Evolutionary conservation across 2,329 filamentous ascomycete genomes (phyloP).

Genomic region (Anthostomella pinea): DNA sequence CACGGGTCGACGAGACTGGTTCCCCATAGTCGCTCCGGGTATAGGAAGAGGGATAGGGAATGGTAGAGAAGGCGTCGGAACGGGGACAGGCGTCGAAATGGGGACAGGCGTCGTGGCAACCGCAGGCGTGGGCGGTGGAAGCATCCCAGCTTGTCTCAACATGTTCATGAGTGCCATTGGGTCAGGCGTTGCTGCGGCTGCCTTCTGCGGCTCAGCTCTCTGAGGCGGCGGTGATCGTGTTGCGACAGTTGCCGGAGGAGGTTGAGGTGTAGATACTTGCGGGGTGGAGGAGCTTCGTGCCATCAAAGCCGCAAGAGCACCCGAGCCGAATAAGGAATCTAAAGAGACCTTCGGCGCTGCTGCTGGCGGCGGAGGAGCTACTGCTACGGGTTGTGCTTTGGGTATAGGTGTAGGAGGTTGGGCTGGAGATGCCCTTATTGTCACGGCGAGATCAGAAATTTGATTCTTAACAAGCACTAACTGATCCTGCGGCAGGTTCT

Average conservation of each 20-base stretch:
- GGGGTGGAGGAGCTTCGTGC: slow-evolving; percentile 50
- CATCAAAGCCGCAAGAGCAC: slow-evolving; percentile 58
- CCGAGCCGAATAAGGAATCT: slow-evolving; percentile 57
- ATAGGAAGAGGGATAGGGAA: slow-evolving; percentile 36
- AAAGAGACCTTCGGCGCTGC: slow-evolving; percentile 45
- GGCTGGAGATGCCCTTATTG: slow-evolving; percentile 49
- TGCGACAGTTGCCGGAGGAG: slow-evolving; percentile 37
- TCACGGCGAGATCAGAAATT: slow-evolving; percentile 73
- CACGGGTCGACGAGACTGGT: slow-evolving; percentile 28
- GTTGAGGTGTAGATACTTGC: slow-evolving; percentile 46
- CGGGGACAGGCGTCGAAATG: slow-evolving; percentile 36
- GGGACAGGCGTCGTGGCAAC: slow-evolving; percentile 34
- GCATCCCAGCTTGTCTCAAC: slow-evolving; percentile 65
- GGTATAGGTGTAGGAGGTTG: slow-evolving; percentile 41
- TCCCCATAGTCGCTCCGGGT: slow-evolving; percentile 29
- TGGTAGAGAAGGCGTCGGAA: slow-evolving; percentile 33
- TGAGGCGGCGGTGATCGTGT: slow-evolving; percentile 50
- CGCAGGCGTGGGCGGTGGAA: slow-evolving; percentile 42
- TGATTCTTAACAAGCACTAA: slow-evolving; percentile 81
- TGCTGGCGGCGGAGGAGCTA: slow-evolving; percentile 36
- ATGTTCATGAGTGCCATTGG: slow-evolving; percentile 64
- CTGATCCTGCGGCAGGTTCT: slow-evolving; percentile 76
- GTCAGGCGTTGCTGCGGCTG: slow-evolving; percentile 37
- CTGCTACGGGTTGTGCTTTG: slow-evolving; percentile 33
- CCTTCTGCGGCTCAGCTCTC: slow-evolving; percentile 39